A percentile compares a stretch with the other conserved stretches of the same genome.
These are phyloP conservation scores for Tricholoma saponaceum DNA, from an alignment of 768 basidiomycete species.

Conservation along the genomic window DNA sequence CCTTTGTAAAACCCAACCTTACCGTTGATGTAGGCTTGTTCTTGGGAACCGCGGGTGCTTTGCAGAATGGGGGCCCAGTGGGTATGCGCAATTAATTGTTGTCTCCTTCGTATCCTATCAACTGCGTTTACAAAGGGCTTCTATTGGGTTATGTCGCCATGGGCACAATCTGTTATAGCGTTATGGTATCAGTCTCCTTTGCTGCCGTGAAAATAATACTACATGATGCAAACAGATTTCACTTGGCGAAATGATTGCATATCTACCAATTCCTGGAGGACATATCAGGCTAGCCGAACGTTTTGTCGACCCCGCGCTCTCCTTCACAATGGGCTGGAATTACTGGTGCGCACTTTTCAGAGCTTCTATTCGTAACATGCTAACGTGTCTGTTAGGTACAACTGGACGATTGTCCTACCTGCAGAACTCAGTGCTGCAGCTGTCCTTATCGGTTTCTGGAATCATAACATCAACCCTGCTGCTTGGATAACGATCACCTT, in stretches of 20 bases:
- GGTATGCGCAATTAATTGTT: constrained; percentile 32
- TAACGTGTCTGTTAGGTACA: constrained; percentile 32
- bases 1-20: neutral
- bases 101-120: neutral
- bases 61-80: constrained; percentile 61
- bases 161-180: constrained; percentile 65
- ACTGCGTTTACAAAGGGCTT: constrained; percentile 36
- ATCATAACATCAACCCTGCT: constrained; percentile 50
- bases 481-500: constrained; percentile 80
- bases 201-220: neutral
- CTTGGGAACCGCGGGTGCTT: constrained; percentile 53
- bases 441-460: constrained; percentile 76
- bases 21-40: constrained; percentile 30
- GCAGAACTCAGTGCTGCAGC: constrained; percentile 75
- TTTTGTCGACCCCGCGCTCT: constrained; percentile 74
- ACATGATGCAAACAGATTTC: constrained; percentile 41
- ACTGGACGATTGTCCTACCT: constrained; percentile 64
- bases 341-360: constrained; percentile 31
- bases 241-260: constrained; percentile 74
- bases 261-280: constrained; percentile 72
- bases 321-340: constrained; percentile 54
- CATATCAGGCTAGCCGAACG: constrained; percentile 81
- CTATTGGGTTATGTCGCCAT: constrained; percentile 65
- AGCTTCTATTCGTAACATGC: neutral
- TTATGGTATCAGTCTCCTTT: constrained; percentile 49